Base-by-base conservation (phyloP, 805 yeast genomes). In the Metschnikowia borealis region DNA sequence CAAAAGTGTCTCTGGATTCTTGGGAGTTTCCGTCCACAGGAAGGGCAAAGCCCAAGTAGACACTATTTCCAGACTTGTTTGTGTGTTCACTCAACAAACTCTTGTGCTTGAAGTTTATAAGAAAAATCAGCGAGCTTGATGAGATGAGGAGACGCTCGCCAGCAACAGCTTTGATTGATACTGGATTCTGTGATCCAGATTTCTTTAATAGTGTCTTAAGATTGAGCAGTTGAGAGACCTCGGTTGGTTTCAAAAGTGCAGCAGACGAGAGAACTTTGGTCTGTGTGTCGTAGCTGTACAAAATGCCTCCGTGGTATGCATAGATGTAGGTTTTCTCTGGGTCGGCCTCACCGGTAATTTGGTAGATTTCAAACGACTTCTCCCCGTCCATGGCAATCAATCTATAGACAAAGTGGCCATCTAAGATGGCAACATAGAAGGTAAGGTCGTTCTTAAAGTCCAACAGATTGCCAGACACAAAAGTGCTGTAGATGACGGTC, bases 101-200 rank as follows among this genome's bases (percentile, higher is more conserved):
- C 42, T 70, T 70, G 54, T 63, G 77, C 52, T 72, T 70, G 54
- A 73, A 64, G 58, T 79, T 82, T 44, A 80, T 55, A 46, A 80
- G 62, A 37, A 70, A 68, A 34, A 79, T 59, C 46, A 70, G 66
- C 52, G 70, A 65, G 29, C 69, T 69, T 47, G 65, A 62, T 0
- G 80, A 64, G 8, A 80, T 54, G 10, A 80, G 61, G n/a, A 79
- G 55, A 55, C 85, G 68, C 55, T 77, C 79, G 13, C 74, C 62
- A 37, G 79, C 68, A 3, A 76, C 75, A 3, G 75, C 63, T 34
- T 60, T 48, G 29, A 78, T 64, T 1, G 81, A 69, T 14, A 61
- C 54, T 26, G 52, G 51, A 10, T 44, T 52, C 3, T 41, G 39
- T 8, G 49, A 37, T 20, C 39, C 17, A 6, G 48, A 38, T 6